These are phyloP conservation scores for Lentinula guzmanii DNA, from an alignment of 768 basidiomycete species.

Conservation along the genomic window DNA sequence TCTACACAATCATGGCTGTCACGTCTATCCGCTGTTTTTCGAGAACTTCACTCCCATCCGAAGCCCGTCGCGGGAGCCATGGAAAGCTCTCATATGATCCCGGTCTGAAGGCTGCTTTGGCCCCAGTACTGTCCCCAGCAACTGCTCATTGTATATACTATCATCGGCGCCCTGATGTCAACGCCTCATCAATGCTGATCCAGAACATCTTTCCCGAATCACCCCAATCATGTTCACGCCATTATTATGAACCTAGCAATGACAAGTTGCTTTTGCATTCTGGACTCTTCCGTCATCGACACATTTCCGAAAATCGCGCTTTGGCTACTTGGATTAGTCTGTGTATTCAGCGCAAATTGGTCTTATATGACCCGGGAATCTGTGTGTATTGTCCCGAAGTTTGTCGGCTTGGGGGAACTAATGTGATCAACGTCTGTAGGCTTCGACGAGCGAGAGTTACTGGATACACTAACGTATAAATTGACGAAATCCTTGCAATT, in stretches of 20 bases:
- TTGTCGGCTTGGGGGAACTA: neutral
- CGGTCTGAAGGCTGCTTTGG: neutral
- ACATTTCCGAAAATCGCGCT: neutral
- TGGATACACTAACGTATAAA: neutral
- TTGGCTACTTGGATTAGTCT: neutral
- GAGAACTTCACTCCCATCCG: neutral
- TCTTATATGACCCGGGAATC: neutral
- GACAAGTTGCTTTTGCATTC: neutral
- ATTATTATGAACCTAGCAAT: neutral
- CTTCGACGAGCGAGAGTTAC: neutral
- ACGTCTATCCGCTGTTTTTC: neutral
- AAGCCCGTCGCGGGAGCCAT: neutral
- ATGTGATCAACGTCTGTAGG: neutral
- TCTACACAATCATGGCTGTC: neutral
- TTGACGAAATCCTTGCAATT: neutral
- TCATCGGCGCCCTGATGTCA: neutral
- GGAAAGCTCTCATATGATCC: neutral
- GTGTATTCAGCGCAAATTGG: neutral
- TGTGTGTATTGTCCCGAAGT: neutral
- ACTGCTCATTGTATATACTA: neutral
- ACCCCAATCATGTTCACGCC: neutral
- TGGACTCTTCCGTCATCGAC: neutral
- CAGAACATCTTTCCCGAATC: conserved; percentile 5
- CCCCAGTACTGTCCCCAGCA: neutral
- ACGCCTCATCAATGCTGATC: neutral